Percentiles rank a stretch among this genome's conserved stretches.
These are phyloP conservation scores for Cercospora sp. DNA, from an alignment of 2,329 filamentous ascomycete species.

Conservation along the genomic window DNA sequence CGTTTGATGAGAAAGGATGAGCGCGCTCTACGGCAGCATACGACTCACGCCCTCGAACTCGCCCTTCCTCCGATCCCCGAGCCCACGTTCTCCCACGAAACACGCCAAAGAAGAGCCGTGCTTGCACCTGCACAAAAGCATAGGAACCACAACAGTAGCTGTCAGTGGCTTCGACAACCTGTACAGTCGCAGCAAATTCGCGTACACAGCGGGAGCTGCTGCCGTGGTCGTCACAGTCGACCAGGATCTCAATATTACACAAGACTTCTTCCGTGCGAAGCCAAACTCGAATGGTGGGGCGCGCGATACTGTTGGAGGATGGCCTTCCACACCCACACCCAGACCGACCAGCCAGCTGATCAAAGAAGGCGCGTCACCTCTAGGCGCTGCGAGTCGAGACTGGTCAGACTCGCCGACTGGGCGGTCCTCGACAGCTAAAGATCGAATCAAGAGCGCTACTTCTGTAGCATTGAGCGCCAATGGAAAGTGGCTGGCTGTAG, in stretches of 20 bases:
- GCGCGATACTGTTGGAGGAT: constrained; percentile 27
- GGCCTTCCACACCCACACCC: constrained; percentile 31
- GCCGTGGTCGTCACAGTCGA: constrained; percentile 85
- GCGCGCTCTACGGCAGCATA: constrained; percentile 33
- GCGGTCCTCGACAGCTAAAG: constrained; percentile 82
- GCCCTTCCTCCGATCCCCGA: constrained; percentile 60
- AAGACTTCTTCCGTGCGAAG: constrained; percentile 83
- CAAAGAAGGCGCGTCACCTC: constrained; percentile 51
- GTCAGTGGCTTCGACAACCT: constrained; percentile 85
- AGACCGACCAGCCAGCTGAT: constrained; percentile 27
- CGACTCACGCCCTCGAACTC: constrained; percentile 71
- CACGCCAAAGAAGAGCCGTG: constrained; percentile 46
- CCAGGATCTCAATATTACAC: constrained; percentile 61
- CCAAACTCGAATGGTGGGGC: constrained; percentile 23
- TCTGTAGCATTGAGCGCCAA: constrained; percentile 86
- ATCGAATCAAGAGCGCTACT: constrained; percentile 91
- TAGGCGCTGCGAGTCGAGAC: constrained; percentile 41
- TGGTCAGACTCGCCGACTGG: constrained; percentile 60
- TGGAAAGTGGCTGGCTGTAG: constrained; percentile 83
- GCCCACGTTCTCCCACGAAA: constrained; percentile 63
- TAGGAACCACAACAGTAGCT: constrained; percentile 84
- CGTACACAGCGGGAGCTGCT: constrained; percentile 88
- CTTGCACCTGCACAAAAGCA: constrained; percentile 76
- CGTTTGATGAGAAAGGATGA: constrained; percentile 24
- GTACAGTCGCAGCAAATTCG: constrained; percentile 68